Percentiles rank a stretch among this genome's conserved stretches.
phyloP scores from a whole-genome alignment of 2,329 filamentous ascomycete species.

The Diaporthe citrichinensis region DNA sequence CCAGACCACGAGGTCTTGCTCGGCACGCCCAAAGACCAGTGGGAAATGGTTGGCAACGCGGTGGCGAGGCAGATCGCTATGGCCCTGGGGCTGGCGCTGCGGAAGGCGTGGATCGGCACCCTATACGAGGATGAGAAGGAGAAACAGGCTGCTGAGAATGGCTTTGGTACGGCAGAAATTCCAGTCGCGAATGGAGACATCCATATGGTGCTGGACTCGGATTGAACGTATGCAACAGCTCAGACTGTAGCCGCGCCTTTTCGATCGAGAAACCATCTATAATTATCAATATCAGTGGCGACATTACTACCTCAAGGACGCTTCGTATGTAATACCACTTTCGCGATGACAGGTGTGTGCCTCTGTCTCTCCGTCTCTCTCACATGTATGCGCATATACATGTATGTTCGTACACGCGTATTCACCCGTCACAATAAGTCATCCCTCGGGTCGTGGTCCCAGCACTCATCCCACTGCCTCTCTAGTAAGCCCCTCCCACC shows the following conservation, averaged over 20 bases:
- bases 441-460: background rate
- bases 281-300: background rate
- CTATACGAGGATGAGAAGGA: constrained; percentile 48
- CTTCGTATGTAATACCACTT: too few species aligned
- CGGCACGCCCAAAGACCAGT: constrained; percentile 68
- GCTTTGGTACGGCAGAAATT: background rate
- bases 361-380: background rate
- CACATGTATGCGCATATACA: background rate
- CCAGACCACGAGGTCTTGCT: constrained; percentile 79
- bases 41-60: constrained; percentile 81
- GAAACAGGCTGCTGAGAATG: constrained; percentile 9
- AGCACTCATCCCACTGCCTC: constrained; percentile 13
- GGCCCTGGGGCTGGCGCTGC: constrained; percentile 74
- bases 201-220: background rate
- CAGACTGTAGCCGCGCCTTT: background rate
- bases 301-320: background rate
- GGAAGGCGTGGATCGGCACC: constrained; percentile 67
- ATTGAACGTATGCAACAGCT: background rate
- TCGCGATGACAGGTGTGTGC: background rate
- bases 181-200: background rate
- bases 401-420: background rate
- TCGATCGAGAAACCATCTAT: too few species aligned
- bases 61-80: constrained; percentile 79
- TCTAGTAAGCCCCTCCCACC: constrained; percentile 11
- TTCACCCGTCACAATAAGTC: background rate